These are phyloP conservation scores for Musa balbisiana DNA, from an alignment of 202 grass and related monocot genomes.

Conservation along the genomic window DNA sequence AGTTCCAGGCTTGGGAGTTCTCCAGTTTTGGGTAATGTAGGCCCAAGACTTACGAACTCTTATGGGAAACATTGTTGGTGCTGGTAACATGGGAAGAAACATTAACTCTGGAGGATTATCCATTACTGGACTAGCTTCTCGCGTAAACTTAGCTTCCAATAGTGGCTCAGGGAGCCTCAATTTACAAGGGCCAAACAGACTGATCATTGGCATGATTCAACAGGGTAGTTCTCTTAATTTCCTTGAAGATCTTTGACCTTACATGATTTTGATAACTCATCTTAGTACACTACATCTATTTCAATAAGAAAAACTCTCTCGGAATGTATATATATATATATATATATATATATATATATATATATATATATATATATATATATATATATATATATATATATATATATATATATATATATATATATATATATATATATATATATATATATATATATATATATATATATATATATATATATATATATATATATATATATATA, in stretches of 20 bases:
- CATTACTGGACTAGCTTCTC: conserved; percentile 56
- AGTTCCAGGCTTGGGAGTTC: conserved; percentile 69
- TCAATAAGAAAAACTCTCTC: neutral
- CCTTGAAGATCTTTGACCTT: neutral
- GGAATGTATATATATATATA: no score
- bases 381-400: no score
- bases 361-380: no score
- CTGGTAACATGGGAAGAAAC: conserved; percentile 79
- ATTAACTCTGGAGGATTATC: conserved; percentile 68
- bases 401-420: no score
- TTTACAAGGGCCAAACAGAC: conserved; percentile 73
- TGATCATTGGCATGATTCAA: conserved; percentile 75
- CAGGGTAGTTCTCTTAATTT: conserved; percentile 47
- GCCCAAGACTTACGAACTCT: conserved; percentile 57
- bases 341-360: no score
- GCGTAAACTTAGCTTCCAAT: conserved; percentile 66
- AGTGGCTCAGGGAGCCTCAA: conserved; percentile 55
- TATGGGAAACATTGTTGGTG: conserved; percentile 70
- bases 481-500: no score
- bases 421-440: no score
- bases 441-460: no score
- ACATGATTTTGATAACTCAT: neutral
- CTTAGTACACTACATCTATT: neutral
- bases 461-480: no score
- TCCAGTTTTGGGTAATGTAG: conserved; percentile 69